phyloP scores from a whole-genome alignment of 2,329 filamentous ascomycete genomes.

The Xylariaceae sp. region DNA sequence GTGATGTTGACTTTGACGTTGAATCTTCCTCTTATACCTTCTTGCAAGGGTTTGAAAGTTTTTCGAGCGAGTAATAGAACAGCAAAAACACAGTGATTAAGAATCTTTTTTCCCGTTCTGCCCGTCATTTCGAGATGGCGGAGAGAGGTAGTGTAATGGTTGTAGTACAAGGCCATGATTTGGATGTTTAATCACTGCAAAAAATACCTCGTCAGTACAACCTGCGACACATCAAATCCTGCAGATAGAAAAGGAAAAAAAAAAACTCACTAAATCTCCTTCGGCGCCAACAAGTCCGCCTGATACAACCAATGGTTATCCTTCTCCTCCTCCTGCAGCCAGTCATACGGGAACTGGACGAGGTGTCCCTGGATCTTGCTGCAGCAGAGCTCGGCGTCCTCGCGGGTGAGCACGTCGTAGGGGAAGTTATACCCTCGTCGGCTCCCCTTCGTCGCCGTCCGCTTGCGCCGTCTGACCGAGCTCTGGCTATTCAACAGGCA shows the following conservation, averaged over 20 bases:
- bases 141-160: too few relatives aligned
- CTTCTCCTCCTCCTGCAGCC: slow-evolving; percentile 84
- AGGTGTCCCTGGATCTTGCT: slow-evolving; percentile 80
- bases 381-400: slow-evolving; percentile 76
- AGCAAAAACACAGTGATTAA: too few relatives aligned
- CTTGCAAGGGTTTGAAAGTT: too few relatives aligned
- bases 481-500: slow-evolving; percentile 29
- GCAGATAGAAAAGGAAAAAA: not conserved
- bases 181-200: not conserved
- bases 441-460: slow-evolving; percentile 65
- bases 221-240: not conserved
- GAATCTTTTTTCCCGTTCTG: too few relatives aligned
- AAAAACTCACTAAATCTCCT: slow-evolving; percentile 86
- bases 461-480: slow-evolving; percentile 52
- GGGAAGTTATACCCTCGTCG: slow-evolving; percentile 56
- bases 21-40: too few relatives aligned
- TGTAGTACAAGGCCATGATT: too few relatives aligned
- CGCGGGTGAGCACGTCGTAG: slow-evolving; percentile 70
- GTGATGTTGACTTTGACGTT: too few relatives aligned
- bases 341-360: slow-evolving; percentile 92
- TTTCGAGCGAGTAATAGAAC: too few relatives aligned
- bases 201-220: not conserved
- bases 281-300: slow-evolving; percentile 88
- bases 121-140: too few relatives aligned
- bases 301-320: slow-evolving; percentile 96